These are phyloP conservation scores for Themeda triandra DNA, from an alignment of 176 grass and related monocot genomes.

Conservation along the genomic window DNA sequence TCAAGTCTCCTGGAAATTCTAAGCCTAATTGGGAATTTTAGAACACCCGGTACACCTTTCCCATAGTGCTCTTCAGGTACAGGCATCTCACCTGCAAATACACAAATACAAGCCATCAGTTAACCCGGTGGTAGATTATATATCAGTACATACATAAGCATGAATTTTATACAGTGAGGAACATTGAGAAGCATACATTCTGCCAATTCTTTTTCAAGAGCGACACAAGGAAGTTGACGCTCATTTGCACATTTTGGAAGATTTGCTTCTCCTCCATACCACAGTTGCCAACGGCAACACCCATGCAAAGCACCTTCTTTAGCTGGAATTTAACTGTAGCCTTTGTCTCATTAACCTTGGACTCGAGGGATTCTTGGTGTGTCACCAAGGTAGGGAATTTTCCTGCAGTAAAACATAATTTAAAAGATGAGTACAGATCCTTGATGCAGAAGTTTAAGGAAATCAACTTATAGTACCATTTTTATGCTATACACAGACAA, in stretches of 20 bases:
- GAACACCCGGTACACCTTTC: constrained; percentile 58
- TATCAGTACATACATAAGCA: not conserved
- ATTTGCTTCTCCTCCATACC: constrained; percentile 92
- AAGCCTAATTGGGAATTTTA: constrained; percentile 12
- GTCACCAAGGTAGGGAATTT: constrained; percentile 79
- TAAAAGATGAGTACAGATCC: not conserved
- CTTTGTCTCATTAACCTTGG: constrained; percentile 85
- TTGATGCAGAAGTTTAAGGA: not conserved
- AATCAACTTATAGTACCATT: not conserved
- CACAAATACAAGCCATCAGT: not conserved
- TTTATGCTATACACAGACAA: not conserved
- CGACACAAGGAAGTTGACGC: constrained; percentile 85
- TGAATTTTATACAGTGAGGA: not conserved
- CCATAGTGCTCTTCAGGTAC: constrained; percentile 95
- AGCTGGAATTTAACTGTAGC: constrained; percentile 87
- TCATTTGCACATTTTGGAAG: constrained; percentile 73
- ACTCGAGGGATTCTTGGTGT: constrained; percentile 75
- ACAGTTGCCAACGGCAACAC: constrained; percentile 76
- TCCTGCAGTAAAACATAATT: constrained; percentile 35
- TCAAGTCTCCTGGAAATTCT: not conserved
- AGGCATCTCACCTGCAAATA: constrained; percentile 73
- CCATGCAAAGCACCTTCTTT: constrained; percentile 96
- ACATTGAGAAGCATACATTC: constrained; percentile 39
- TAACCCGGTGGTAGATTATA: not conserved
- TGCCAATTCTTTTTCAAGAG: constrained; percentile 94